Conservation (phyloP, 441 rosid genomes). For the Gossypium armourianum region DNA sequence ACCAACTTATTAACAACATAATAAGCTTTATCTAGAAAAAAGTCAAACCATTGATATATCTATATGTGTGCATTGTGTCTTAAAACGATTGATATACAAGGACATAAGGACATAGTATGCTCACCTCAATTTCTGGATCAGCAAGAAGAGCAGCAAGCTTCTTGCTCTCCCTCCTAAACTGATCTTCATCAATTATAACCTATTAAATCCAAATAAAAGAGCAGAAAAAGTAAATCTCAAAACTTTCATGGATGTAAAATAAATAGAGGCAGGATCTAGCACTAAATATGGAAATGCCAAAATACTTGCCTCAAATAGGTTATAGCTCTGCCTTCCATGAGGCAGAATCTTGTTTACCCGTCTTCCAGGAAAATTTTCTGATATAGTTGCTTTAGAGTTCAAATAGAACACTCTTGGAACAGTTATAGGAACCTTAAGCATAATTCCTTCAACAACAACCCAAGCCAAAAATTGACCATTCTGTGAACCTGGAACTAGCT, state of each 20-base stretch:
- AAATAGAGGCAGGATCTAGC: slow-evolving; percentile 5
- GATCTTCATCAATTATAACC: slow-evolving; percentile 65
- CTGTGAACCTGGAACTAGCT: slow-evolving; percentile 57
- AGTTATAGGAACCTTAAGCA: slow-evolving; percentile 76
- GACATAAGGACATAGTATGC: slow-evolving; percentile 19
- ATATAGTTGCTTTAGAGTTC: slow-evolving; percentile 53
- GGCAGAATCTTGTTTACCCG: slow-evolving; percentile 77
- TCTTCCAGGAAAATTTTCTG: slow-evolving; percentile 74
- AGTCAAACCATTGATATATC: not conserved
- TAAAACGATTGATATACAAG: not conserved
- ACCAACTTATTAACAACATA: slow-evolving; percentile 1
- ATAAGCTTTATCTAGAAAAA: not conserved
- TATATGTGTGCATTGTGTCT: not conserved
- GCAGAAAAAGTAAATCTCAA: slow-evolving; percentile 1
- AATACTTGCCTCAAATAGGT: slow-evolving; percentile 62
- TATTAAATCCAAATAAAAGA: slow-evolving; percentile 18
- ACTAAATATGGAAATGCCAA: slow-evolving; percentile 15
- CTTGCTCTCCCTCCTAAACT: slow-evolving; percentile 58
- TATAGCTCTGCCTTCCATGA: slow-evolving; percentile 64
- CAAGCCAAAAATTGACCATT: slow-evolving; percentile 67
- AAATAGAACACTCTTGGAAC: slow-evolving; percentile 77
- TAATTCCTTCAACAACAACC: slow-evolving; percentile 84
- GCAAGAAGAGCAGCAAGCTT: slow-evolving; percentile 81
- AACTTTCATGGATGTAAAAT: slow-evolving; percentile 15
- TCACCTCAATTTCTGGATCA: slow-evolving; percentile 91